Evolutionary conservation across 139 green algal species (phyloP), one percentile per base, ranked within the genome.

Genomic region (Coelastrella sp.): DNA sequence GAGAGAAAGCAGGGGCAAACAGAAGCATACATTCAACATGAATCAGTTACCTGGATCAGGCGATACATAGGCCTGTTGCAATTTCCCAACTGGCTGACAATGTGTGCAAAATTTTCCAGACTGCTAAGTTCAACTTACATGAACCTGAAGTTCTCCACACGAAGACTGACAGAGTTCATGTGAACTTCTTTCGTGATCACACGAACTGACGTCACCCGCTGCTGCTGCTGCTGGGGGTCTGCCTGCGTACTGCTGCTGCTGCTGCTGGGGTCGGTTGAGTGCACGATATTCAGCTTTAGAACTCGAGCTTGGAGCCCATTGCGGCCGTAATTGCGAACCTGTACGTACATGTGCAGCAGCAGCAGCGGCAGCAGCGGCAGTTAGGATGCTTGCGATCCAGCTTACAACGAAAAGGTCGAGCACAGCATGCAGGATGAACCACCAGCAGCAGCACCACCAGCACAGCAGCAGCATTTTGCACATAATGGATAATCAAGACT

Each of bases 291-390:
- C 8, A 91, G 77, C 47, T 66, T 80, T 20, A 91, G 64, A 11
- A 86, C 77, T 65, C 75, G 76, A 6, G 87, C 87, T 23, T 85
- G 87, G 61, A 91, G 54, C 3, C 87, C 87, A 80, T 91, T 91
- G 54, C 87, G 77, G 2, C 87, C 87, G 19, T 86, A 87, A 3
- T 74, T 5, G 4, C 87, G 86, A 1, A 90, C 86, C 85, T 89
- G 60, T 68, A 76, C 22, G 4, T 22, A 54, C 58, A 73, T 58
- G 16, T 58, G 80, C 58, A 73, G 80, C 58, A 73, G 80, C 57
- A 73, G 80, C 16, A 56, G 80, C 80, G 57, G 80, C 58, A 73
- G 58, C 59, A 86, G 4, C 68, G 22, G 2, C 7, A 4, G 68
- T n/a, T 17, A 71, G 64, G 64, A 14, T 11, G 13, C 64, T 20